Evolutionary conservation across 345 rosid species (phyloP).

Genomic region (Excoecaria cochinchinensis): DNA sequence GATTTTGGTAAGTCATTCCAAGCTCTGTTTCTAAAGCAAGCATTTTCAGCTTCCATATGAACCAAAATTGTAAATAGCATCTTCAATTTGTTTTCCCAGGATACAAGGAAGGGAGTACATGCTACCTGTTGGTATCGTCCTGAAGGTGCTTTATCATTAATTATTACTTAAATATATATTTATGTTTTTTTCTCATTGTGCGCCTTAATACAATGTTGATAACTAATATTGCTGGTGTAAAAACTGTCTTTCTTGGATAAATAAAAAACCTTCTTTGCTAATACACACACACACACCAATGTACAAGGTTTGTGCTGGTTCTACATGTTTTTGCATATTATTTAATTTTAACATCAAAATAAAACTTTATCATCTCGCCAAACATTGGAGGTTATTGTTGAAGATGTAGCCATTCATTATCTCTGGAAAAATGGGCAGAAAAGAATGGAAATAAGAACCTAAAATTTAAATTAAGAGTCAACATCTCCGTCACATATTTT

Average conservation of each 20-base stretch:
- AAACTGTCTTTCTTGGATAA: not conserved
- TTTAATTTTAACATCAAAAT: not conserved
- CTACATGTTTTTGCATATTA: not conserved
- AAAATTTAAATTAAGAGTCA: not conserved
- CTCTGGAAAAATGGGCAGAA: not conserved
- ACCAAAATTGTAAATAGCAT: not conserved
- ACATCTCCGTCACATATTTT: not conserved
- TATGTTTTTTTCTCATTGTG: not conserved
- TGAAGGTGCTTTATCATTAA: conserved; percentile 57
- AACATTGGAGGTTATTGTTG: no score
- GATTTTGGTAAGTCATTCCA: conserved; percentile 74
- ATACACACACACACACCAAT: not conserved
- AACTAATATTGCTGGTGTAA: not conserved
- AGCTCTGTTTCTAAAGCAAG: conserved; percentile 2
- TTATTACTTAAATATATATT: not conserved
- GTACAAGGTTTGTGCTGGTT: not conserved
- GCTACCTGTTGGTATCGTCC: conserved; percentile 83
- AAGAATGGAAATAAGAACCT: not conserved
- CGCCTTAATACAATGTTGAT: not conserved
- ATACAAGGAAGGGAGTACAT: conserved; percentile 78
- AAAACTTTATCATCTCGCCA: no score
- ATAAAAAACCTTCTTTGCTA: not conserved
- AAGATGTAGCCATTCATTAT: not conserved
- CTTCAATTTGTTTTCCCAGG: conserved; percentile 46
- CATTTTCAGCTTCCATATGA: not conserved